Evolutionary conservation across 140 eudicot species (phyloP).

Genomic region (Flaveria floridana): DNA sequence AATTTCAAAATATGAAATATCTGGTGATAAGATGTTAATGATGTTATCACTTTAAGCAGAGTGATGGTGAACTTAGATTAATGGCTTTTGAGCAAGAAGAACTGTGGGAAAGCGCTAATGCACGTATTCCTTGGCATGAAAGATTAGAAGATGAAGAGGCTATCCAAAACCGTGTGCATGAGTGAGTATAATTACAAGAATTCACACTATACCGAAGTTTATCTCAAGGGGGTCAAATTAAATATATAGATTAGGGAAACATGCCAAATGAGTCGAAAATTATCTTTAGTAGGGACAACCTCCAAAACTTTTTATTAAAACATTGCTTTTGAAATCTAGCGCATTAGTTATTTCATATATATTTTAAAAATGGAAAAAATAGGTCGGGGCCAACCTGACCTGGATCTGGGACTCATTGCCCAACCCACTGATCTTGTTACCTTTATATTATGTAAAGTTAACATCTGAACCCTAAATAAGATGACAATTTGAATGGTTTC

Average conservation of each 20-base stretch:
- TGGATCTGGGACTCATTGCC: background rate
- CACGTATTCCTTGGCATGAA: conserved; percentile 94
- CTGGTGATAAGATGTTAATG: conserved; percentile 19
- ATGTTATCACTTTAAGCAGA: conserved; percentile 38
- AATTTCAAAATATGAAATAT: background rate
- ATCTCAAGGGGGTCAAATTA: background rate
- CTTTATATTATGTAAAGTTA: background rate
- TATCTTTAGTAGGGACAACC: conserved; percentile 1
- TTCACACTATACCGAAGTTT: conserved; percentile 1
- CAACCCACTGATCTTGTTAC: background rate
- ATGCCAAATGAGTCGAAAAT: too few species aligned
- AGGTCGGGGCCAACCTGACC: background rate
- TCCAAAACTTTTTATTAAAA: background rate
- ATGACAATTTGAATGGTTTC: background rate
- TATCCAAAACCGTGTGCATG: conserved; percentile 90
- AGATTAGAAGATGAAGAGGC: conserved; percentile 84
- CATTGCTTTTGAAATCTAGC: background rate
- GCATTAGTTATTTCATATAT: background rate
- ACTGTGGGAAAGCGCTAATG: conserved; percentile 79
- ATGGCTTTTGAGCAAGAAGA: conserved; percentile 95
- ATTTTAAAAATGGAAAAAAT: background rate
- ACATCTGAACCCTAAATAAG: background rate
- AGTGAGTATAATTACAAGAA: conserved; percentile 54
- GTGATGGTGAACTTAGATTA: conserved; percentile 59
- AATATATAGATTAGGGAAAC: too few species aligned